phyloP scores from a whole-genome alignment of 2,329 filamentous ascomycete species.

The Penicillium vulpinum region DNA sequence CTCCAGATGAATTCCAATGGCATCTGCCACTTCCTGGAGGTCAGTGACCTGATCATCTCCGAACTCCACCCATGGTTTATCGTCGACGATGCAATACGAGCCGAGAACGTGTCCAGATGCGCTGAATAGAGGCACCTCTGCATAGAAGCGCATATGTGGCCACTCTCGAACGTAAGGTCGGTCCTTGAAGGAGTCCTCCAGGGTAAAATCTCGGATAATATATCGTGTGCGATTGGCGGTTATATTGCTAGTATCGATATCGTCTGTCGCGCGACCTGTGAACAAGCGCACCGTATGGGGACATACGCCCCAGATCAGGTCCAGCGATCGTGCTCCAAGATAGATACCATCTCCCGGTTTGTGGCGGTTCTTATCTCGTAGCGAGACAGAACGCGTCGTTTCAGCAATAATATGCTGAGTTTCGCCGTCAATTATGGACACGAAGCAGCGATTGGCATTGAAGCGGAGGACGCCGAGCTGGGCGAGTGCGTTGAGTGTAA shows the following conservation, averaged over 20 bases:
- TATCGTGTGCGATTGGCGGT: constrained; percentile 30
- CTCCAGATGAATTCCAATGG: constrained; percentile 61
- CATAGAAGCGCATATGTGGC: constrained; percentile 51
- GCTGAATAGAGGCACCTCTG: constrained; percentile 60
- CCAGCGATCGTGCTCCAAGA: constrained; percentile 25
- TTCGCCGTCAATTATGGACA: constrained; percentile 54
- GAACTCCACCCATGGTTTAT: constrained; percentile 52
- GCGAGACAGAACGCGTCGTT: constrained; percentile 46
- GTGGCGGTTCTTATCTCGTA: constrained; percentile 33
- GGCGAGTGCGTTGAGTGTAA: constrained; percentile 51
- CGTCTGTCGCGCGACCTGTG: constrained; percentile 13
- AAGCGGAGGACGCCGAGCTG: constrained; percentile 52
- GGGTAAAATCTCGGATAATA: constrained; percentile 38
- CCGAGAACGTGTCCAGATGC: constrained; percentile 58
- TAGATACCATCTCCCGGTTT: constrained; percentile 30
- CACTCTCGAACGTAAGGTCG: constrained; percentile 33
- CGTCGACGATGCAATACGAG: constrained; percentile 59
- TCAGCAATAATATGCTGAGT: constrained; percentile 55
- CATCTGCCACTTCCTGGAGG: constrained; percentile 57
- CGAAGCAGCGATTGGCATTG: constrained; percentile 47
- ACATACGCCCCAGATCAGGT: constrained; percentile 16
- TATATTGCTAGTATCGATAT: constrained; percentile 19
- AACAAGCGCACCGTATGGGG: constrained; percentile 22
- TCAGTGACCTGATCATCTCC: constrained; percentile 37
- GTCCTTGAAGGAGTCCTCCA: constrained; percentile 35